Evolutionary conservation across 768 basidiomycete genomes (phyloP).

Genomic region (Russula dissimulans): DNA sequence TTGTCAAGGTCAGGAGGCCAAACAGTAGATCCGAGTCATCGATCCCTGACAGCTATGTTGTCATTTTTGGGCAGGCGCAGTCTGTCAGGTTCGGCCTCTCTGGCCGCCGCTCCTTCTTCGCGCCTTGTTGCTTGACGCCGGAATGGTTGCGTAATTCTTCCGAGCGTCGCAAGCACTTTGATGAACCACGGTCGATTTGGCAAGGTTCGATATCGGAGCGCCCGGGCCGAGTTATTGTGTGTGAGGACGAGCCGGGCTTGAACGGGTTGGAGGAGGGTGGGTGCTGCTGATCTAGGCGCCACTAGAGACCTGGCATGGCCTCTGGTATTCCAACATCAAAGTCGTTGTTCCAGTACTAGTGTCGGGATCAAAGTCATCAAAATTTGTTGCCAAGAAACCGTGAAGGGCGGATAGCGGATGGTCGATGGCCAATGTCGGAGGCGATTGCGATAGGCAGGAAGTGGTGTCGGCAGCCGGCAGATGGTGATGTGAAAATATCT

Average conservation of each 20-base stretch:
- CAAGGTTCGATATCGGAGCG: background rate
- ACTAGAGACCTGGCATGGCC: background rate
- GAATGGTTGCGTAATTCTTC: background rate
- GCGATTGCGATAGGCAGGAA: background rate
- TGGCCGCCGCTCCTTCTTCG: background rate
- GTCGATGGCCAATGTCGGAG: background rate
- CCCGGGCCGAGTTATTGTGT: background rate
- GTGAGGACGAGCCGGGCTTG: background rate
- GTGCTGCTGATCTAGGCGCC: background rate
- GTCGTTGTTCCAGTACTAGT: too few relatives aligned
- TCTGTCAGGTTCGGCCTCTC: background rate
- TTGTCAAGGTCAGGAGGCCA: background rate
- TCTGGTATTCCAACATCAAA: too few relatives aligned
- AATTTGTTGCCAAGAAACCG: background rate
- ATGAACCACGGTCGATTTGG: background rate
- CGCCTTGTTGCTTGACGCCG: too few relatives aligned
- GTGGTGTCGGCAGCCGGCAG: background rate
- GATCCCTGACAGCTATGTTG: background rate
- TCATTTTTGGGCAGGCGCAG: background rate
- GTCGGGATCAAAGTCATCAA: too few relatives aligned
- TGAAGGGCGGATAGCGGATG: background rate
- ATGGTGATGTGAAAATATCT: conserved; percentile 3
- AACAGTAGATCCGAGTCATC: background rate
- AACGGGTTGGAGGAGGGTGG: too few relatives aligned
- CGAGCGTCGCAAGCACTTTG: background rate